Conservation (phyloP, 163 green algal species). For the Picocystis sp. region DNA sequence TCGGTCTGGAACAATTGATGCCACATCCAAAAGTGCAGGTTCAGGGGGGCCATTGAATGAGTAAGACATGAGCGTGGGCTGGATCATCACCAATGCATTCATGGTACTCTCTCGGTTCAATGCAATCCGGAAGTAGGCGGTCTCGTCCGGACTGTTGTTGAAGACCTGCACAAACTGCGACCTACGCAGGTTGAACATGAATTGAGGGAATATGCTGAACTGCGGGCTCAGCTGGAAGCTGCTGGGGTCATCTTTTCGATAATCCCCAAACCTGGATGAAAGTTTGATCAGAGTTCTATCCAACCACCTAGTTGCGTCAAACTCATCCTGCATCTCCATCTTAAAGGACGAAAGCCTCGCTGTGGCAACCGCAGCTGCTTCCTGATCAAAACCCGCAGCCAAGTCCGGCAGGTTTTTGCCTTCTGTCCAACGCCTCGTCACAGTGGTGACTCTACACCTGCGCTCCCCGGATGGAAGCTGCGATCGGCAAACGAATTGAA, state of each 20-base stretch:
- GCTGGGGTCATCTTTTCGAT: constrained; percentile 73
- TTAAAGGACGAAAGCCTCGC: constrained; percentile 66
- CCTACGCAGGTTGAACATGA: constrained; percentile 96
- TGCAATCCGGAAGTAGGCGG: constrained; percentile 71
- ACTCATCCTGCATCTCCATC: constrained; percentile 80
- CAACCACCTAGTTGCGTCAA: constrained; percentile 89
- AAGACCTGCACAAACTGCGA: constrained; percentile 62
- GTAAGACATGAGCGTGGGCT: constrained; percentile 77
- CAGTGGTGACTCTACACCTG: constrained; percentile 60
- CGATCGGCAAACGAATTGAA: constrained; percentile 1
- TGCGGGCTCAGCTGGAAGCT: constrained; percentile 71
- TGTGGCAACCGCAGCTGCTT: constrained; percentile 77
- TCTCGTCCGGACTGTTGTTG: constrained; percentile 93
- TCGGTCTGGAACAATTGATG: constrained; percentile 70
- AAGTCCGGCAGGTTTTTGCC: constrained; percentile 33
- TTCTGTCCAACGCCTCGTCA: constrained; percentile 67
- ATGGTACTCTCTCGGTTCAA: constrained; percentile 61
- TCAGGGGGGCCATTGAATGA: constrained; percentile 50
- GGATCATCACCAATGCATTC: constrained; percentile 61
- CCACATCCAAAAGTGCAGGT: constrained; percentile 89
- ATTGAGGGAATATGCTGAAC: constrained; percentile 89
- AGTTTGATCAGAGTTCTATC: constrained; percentile 86
- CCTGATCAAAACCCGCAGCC: constrained; percentile 84
- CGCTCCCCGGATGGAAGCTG: constrained; percentile 25
- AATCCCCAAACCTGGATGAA: constrained; percentile 64